These are phyloP conservation scores for Termitomyces sp. DNA, from an alignment of 768 basidiomycete genomes.

Conservation along the genomic window DNA sequence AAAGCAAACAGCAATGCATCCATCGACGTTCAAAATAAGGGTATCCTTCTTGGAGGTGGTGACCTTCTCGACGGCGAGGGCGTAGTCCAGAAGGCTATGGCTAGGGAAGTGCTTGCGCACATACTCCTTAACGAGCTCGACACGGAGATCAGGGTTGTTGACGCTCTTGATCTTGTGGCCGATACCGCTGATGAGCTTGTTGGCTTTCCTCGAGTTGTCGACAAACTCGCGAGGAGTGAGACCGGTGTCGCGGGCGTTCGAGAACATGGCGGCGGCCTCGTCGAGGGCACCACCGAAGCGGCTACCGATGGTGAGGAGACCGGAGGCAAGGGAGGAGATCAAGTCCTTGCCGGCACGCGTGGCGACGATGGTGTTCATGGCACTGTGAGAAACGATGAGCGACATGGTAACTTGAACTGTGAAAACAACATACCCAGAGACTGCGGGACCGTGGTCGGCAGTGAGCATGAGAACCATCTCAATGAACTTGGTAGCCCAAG, in stretches of 20 bases:
- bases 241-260: conserved; percentile 83
- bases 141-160: conserved; percentile 91
- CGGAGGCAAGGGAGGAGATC: conserved; percentile 93
- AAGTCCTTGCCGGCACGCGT: conserved; percentile 99
- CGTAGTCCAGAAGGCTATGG: conserved; percentile 89
- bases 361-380: conserved; percentile 99
- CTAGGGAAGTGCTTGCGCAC: conserved; percentile 95
- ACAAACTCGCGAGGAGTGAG: conserved; percentile 98
- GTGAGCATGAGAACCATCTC: conserved; percentile 99
- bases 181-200: conserved; percentile 97
- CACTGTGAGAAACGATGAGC: conserved; percentile 29
- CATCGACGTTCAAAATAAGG: conserved; percentile 94
- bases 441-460: conserved; percentile 96
- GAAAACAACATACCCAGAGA: conserved; percentile 65
- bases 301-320: conserved; percentile 95
- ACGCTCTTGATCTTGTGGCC: conserved; percentile 99
- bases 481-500: conserved; percentile 96
- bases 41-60: conserved; percentile 98
- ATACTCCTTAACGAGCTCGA: conserved; percentile 93
- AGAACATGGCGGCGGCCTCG: conserved; percentile 96
- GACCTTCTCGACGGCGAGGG: conserved; percentile 95
- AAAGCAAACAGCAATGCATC: conserved; percentile 94
- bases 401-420: conserved; percentile 15
- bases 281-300: conserved; percentile 99
- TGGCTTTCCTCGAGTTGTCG: conserved; percentile 86